Evolutionary conservation across 1,139 yeast genomes (phyloP), one percentile per base, ranked within the genome.

Genomic region (Entelexis sorbosivorans): DNA sequence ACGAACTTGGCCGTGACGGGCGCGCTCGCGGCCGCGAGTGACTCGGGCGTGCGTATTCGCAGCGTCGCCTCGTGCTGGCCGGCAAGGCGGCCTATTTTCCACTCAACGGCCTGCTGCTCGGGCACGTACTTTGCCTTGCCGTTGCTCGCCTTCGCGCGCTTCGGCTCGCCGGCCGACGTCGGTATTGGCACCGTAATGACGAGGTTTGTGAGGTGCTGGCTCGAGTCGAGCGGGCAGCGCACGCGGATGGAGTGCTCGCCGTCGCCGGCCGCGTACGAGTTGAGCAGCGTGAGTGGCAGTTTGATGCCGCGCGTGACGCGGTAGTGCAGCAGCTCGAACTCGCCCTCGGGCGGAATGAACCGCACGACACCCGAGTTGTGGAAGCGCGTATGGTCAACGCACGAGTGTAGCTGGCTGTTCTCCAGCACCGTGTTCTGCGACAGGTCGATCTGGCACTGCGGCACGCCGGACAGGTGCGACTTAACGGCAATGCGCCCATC

Each of bases 301-400:
- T 76, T 77, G 57, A 81, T 69, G 60, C 80, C 79, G 60, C 78
- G 77, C 9, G 63, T 64, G 50, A 77, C 74, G 52, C 75, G 75
- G 73, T 89, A 89, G 44, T 79, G 72, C 93, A 91, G 82, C 53
- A 91, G 74, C 64, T 88, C 95, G 65, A 87, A 87, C 52, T 81
- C 82, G 0, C 97, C 97, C 68, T 89, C 97, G 1, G 97, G 95
- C 6, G 95, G 95, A 13, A 82, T 73, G 60, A 87, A 87, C 48
- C 78, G 77, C 54, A 87, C 82, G 48, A 78, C 73, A 48, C 84
- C 72, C 40, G 81, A 82, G 8, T 74, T 64, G 59, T 83, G 88
- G 64, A 83, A 85, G 61, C 77, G 75, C 42, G 80, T 77, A 48
- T 85, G 69, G 52, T 82, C 75, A 34, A 86, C 95, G 66, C 95